Base-by-base conservation (phyloP, 345 rosid species). In the Salix koriyanagi region DNA sequence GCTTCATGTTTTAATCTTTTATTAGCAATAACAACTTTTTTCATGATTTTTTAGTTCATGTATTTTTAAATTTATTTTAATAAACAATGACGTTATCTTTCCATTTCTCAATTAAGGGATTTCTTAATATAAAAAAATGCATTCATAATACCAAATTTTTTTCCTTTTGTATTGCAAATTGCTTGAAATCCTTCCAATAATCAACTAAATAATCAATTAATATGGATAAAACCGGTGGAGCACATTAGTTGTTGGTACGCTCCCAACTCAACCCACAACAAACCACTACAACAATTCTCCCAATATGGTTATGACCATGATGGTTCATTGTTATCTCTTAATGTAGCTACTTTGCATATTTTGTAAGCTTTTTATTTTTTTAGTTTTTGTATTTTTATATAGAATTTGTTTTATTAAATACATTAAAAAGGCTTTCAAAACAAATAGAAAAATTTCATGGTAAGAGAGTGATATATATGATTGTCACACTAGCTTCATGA, bases 281-380 rank as follows among this genome's bases (percentile, higher is more conserved):
- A 90, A 90, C 70, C 87, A 89, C 83, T 89, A 87, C 84, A 89
- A 89, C 79, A 87, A 89, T 6, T 88, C 86, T 68, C 80, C 84
- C 56, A 86, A 88, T 88, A 89, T 79, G 92, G 91, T 75, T 89
- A 89, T 78, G 92, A 89, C 81, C 88, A 88, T 67, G 85, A 87
- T 37, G 88, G 85, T 69, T 85, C 89, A 32, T 82, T 89, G 76
- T 78, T 89, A 77, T 89, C 92, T 77, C 91, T 90, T 72, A 87
- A 89, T 84, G 88, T 89, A 79, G 89, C 92, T 71, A 89, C 92
- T 80, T 77, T 89, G 81, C 87, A 89, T 78, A 83, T 89, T 66
- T 85, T 88, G 88, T 89, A 83, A 82, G 89, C 11, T 2, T 41
- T 41, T 15, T 13, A 4, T 44, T 15, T 25, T 32, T 15, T 25